A percentile compares a stretch with the other conserved stretches of the same genome.
phyloP scores from a whole-genome alignment of 257 asterid species.

The Oldenlandia corymbosa region DNA sequence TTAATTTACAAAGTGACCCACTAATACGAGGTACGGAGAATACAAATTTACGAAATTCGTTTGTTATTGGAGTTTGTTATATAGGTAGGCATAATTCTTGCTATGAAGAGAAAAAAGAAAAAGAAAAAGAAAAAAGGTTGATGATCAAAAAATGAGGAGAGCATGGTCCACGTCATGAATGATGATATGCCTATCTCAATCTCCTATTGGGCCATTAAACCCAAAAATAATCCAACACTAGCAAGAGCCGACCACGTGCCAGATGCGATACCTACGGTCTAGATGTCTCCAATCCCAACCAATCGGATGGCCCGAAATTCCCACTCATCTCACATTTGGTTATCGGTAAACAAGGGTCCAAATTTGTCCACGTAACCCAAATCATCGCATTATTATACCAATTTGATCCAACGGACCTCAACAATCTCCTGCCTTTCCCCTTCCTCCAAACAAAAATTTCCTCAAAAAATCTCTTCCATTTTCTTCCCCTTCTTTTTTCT shows the following conservation, averaged over 20 bases:
- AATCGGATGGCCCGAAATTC: slow-evolving; percentile 36
- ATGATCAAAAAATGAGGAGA: neutral
- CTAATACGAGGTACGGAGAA: too few species aligned
- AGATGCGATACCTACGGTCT: slow-evolving; percentile 31
- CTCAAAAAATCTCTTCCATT: slow-evolving; percentile 2
- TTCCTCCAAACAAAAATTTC: neutral
- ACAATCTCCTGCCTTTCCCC: slow-evolving; percentile 19
- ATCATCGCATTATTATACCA: slow-evolving; percentile 44
- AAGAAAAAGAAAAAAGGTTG: neutral
- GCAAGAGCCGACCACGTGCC: slow-evolving; percentile 36
- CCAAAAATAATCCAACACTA: slow-evolving; percentile 13
- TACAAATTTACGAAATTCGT: too few species aligned
- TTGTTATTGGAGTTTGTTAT: too few species aligned
- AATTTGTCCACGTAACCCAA: slow-evolving; percentile 41
- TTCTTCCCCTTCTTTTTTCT: neutral
- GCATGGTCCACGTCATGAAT: slow-evolving; percentile 29
- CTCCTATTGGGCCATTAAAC: slow-evolving; percentile 7
- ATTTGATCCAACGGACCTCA: slow-evolving; percentile 58
- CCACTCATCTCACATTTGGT: slow-evolving; percentile 19
- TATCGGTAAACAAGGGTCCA: slow-evolving; percentile 50
- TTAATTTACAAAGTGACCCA: too few species aligned
- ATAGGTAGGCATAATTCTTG: too few species aligned
- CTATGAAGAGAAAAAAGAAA: too few species aligned
- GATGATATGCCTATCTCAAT: slow-evolving; percentile 10
- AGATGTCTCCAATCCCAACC: slow-evolving; percentile 36